Evolutionary conservation across 2,329 filamentous ascomycete genomes (phyloP).

Genomic region (Neurospora sp.): DNA sequence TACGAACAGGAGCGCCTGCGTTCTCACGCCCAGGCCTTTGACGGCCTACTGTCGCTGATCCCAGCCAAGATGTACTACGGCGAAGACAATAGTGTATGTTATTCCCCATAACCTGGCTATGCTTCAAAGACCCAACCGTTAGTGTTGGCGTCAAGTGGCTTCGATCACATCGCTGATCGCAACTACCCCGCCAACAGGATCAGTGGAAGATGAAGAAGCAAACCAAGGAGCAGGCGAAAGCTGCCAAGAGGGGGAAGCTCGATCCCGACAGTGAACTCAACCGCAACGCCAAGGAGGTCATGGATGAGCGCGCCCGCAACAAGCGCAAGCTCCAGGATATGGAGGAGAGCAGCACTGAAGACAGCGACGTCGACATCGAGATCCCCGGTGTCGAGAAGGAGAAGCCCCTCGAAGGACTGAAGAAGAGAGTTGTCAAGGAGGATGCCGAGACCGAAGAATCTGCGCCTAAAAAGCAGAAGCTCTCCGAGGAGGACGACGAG

Average conservation of each 20-base stretch:
- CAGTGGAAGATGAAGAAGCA: slow-evolving; percentile 96
- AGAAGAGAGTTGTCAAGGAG: slow-evolving; percentile 31
- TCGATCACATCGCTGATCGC: slow-evolving; percentile 4
- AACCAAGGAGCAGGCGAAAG: slow-evolving; percentile 77
- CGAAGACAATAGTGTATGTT: slow-evolving; percentile 71
- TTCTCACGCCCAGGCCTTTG: slow-evolving; percentile 63
- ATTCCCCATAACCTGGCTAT: slow-evolving; percentile 4
- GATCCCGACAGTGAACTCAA: slow-evolving; percentile 79
- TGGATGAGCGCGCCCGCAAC: slow-evolving; percentile 68
- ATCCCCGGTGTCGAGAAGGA: slow-evolving; percentile 48
- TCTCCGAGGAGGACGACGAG: slow-evolving; percentile 19
- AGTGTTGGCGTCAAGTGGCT: neutral
- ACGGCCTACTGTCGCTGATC: slow-evolving; percentile 78
- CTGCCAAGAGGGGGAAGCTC: slow-evolving; percentile 78
- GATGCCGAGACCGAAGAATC: slow-evolving; percentile 25
- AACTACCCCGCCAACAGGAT: slow-evolving; percentile 44
- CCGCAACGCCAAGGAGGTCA: slow-evolving; percentile 77
- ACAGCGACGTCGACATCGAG: slow-evolving; percentile 32
- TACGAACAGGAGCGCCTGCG: slow-evolving; percentile 42
- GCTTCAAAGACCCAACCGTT: slow-evolving; percentile 1
- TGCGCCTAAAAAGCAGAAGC: slow-evolving; percentile 49
- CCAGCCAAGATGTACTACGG: slow-evolving; percentile 87
- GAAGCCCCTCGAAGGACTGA: slow-evolving; percentile 56
- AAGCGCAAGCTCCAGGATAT: slow-evolving; percentile 71
- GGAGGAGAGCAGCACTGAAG: slow-evolving; percentile 34